Base-by-base conservation (phyloP, 1,284 basidiomycete genomes). In the Anthracocystis walkeri region DNA sequence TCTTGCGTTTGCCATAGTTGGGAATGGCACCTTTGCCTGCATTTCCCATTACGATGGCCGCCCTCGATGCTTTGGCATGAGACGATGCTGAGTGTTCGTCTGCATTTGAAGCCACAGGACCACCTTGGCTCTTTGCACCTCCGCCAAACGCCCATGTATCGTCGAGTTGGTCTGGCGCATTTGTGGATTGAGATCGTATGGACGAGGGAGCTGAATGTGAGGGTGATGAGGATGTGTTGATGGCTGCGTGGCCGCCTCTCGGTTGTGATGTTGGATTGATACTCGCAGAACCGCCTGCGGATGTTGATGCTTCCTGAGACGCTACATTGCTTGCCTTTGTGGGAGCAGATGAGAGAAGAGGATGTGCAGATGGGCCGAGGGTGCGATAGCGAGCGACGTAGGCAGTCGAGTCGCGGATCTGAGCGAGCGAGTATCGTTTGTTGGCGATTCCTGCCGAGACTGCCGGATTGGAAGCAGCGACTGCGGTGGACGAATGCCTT, bases 11-110 rank as follows among this genome's bases (percentile, higher is more conserved):
- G 42, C 81, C 77, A 35, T 81, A 82, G 60, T 78, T 75, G 18
- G 61, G 54, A 21, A 83, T 79, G 11, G 81, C 80, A 11, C 78
- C 77, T 59, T 82, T 83, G 38, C 80, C 81, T 7, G 79, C 81
- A 40, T 71, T 80, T 12, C 77, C 80, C 58, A 70, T 75, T 12
- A 80, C 77, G 35, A 79, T 72, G 10, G 75, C 56, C 3, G 62
- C 53, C 25, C 23, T 55, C 1, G 59, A 42, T 7, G 52, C 41
- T 41, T 61, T 69, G 23, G 38, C 41, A 18, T 62, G 49, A 11
- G 72, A 63, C 7, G 59, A 2, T 1, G 55, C 25, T 2, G 56
- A n/a, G 0, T 23, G 16, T 2, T 48, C 46, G 3, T 69, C 63
- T 18, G 58, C 14, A 4, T 45, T 21, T 1, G 56, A 51, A 5